Percentiles rank a stretch among this genome's conserved stretches.
Conservation (phyloP, 495 filamentous ascomycete genomes). For the Delitschia confertaspora region DNA sequence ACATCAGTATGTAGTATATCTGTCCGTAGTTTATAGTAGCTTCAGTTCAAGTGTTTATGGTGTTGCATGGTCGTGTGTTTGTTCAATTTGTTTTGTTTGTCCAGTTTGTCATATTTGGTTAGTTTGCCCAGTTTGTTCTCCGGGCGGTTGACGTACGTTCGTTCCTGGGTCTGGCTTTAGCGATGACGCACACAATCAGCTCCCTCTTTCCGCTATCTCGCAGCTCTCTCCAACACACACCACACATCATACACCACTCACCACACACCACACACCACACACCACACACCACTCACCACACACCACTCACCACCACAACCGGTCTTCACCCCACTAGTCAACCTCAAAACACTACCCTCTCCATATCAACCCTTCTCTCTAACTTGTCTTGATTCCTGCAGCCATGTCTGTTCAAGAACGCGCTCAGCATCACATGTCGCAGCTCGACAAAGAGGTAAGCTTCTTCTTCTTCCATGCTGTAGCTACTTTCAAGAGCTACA, state of each 20-base stretch:
- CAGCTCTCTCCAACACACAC: constrained; percentile 10
- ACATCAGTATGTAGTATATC: too few relatives aligned
- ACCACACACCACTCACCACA: constrained; percentile 1
- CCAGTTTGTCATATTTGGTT: too few relatives aligned
- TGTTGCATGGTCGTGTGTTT: too few relatives aligned
- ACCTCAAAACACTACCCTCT: background rate
- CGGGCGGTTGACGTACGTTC: too few relatives aligned
- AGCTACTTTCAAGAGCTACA: constrained; percentile 19
- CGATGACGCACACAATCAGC: constrained; percentile 23
- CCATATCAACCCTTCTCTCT: background rate
- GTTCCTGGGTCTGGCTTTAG: constrained; percentile 22
- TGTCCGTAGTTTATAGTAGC: too few relatives aligned
- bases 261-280: constrained; percentile 4
- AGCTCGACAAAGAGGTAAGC: constrained; percentile 96
- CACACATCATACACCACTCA: constrained; percentile 2
- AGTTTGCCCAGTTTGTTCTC: too few relatives aligned
- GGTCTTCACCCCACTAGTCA: background rate
- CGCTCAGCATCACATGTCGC: constrained; percentile 75
- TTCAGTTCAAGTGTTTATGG: too few relatives aligned
- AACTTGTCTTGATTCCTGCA: constrained; percentile 2
- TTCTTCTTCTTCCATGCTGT: constrained; percentile 16
- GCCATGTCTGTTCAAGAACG: constrained; percentile 82
- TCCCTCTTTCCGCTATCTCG: constrained; percentile 1
- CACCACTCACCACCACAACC: constrained; percentile 3
- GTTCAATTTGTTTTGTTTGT: too few relatives aligned